Base-by-base conservation (phyloP, 345 rosid species). In the Geranium brycei region DNA sequence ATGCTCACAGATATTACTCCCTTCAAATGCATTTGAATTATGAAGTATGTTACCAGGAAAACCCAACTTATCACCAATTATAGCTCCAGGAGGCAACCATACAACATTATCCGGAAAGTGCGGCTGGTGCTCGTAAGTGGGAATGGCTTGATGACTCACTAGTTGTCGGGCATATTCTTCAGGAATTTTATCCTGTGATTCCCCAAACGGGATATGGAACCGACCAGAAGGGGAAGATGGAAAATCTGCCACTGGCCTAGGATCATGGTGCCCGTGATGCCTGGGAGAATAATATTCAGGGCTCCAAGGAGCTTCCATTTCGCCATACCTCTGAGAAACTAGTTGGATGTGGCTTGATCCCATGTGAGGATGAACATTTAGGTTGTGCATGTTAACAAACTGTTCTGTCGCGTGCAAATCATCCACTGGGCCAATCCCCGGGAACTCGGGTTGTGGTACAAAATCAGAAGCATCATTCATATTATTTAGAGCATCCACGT, bases 401-500 rank as follows among this genome's bases (percentile, higher is more conserved):
- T 74, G 83, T 31, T 80, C 83, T 1, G 77, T 23, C 51, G 65
- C 23, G 58, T 73, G 72, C 28, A 73, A 17, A 58, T 73, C 77
- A 58, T 77, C 80, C 19, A 68, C 32, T n/a, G 72, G 57, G 57
- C 68, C 62, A 51, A 73, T 38, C 61, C 66, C 61, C 3, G 75
- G 67, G 58, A 75, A 86, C 6, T 93, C 96, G 17, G 83, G 72
- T 61, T 74, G 79, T 68, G 80, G 87, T 78, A 84, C 76, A 66
- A 80, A 76, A 35, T 92, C 90, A 15, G 83, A 69, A 31, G 78
- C 83, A 41, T 93, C 99, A 32, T 78, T 85, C 81, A 87, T 75
- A 73, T 82, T 88, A 76, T 93, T 93, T 77, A 93, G 79, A 4
- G 97, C 96, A 70, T 93, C 99, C 62, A 93, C 97, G 60, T 93